Conservation (phyloP, 2,329 filamentous ascomycete species). For the Diplodia sapinea region DNA sequence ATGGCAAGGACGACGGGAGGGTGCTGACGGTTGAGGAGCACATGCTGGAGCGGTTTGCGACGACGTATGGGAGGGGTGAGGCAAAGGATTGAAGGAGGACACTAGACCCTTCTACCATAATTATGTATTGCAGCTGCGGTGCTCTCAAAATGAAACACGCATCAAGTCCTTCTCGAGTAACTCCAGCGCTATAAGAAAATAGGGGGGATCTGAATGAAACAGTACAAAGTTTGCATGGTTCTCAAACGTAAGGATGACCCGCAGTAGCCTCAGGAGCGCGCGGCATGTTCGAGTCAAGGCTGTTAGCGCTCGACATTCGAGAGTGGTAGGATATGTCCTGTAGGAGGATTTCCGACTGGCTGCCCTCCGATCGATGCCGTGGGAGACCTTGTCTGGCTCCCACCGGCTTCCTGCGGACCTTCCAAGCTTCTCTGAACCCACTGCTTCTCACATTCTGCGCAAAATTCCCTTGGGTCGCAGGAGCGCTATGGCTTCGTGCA, state of each 20-base stretch:
- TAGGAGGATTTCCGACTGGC: neutral
- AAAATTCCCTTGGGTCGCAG: neutral
- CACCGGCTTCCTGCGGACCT: neutral
- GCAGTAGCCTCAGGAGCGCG: neutral
- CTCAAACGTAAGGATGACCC: neutral
- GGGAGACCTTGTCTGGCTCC: neutral
- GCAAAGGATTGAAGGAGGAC: neutral
- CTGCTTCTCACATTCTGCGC: neutral
- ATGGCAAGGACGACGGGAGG: conserved; percentile 32
- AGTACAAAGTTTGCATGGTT: neutral
- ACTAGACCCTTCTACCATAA: too few relatives aligned
- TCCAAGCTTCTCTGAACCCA: neutral
- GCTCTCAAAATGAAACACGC: neutral
- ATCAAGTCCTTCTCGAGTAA: neutral
- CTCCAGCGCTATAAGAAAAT: neutral
- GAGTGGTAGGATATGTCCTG: neutral
- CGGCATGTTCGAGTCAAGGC: neutral
- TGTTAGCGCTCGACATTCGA: neutral
- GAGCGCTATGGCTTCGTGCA: neutral
- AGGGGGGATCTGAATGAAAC: neutral
- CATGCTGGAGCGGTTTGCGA: conserved; percentile 36
- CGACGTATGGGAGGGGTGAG: conserved; percentile 19
- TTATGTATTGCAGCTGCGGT: neutral
- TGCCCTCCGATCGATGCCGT: neutral
- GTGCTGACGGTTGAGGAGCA: conserved; percentile 39